Evolutionary conservation across 768 basidiomycete genomes (phyloP).

Genomic region (Tremella fuciformis): DNA sequence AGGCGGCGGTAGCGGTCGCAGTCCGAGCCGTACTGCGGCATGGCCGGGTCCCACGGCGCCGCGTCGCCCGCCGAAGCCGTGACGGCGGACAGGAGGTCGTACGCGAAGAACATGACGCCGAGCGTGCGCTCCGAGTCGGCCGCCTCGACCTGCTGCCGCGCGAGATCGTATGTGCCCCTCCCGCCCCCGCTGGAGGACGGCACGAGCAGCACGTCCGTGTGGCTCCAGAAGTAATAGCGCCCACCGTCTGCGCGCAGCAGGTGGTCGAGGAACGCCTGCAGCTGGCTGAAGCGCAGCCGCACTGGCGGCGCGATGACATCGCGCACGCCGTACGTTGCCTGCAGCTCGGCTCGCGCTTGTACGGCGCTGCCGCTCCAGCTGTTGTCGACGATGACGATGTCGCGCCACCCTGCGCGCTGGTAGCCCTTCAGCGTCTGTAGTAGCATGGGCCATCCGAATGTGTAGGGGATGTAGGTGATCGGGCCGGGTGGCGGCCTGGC

Average conservation of each 20-base stretch:
- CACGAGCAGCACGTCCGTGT: constrained; percentile 15
- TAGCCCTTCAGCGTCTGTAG: constrained; percentile 18
- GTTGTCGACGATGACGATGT: constrained; percentile 22
- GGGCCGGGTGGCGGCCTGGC: neutral
- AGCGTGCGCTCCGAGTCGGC: neutral
- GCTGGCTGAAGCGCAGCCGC: constrained; percentile 19
- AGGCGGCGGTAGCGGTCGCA: constrained; percentile 21
- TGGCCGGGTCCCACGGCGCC: constrained; percentile 19
- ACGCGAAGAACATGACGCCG: constrained; percentile 21
- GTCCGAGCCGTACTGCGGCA: constrained; percentile 21
- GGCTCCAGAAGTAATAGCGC: constrained; percentile 15
- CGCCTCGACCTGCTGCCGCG: neutral
- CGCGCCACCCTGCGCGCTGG: constrained; percentile 8
- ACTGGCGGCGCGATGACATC: constrained; percentile 15
- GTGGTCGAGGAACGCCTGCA: constrained; percentile 16
- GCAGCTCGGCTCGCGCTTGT: neutral
- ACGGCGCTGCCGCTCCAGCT: constrained; percentile 18
- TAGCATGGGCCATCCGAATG: constrained; percentile 17
- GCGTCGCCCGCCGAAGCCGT: neutral
- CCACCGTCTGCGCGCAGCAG: neutral
- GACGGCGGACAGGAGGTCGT: constrained; percentile 15
- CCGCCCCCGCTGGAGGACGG: neutral
- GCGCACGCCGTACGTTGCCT: neutral
- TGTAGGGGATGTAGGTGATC: constrained; percentile 17
- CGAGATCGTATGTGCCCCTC: neutral